A percentile compares a stretch with the other conserved stretches of the same genome.
phyloP scores from a whole-genome alignment of 106 monocot species.

The Posidonia australis region DNA sequence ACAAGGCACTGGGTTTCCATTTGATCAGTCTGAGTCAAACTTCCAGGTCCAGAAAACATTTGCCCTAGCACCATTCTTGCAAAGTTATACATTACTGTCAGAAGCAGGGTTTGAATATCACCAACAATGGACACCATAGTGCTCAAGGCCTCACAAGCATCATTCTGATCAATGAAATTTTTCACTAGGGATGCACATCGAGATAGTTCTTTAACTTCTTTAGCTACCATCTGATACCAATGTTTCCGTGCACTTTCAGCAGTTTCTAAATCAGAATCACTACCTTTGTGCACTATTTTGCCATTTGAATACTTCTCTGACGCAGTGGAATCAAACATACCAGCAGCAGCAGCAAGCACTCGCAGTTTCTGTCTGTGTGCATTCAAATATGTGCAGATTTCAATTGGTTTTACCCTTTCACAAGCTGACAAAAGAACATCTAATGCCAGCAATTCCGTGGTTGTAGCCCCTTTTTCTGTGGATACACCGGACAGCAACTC shows the following conservation, averaged over 20 bases:
- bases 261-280: slow-evolving; percentile 30
- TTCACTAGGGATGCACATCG: slow-evolving; percentile 38
- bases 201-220: slow-evolving; percentile 66
- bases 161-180: slow-evolving; percentile 40
- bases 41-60: slow-evolving; percentile 20
- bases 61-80: slow-evolving; percentile 34
- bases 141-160: slow-evolving; percentile 16
- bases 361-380: slow-evolving; percentile 58
- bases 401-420: slow-evolving; percentile 57
- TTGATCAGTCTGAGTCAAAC: slow-evolving; percentile 35
- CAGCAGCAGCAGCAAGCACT: slow-evolving; percentile 52
- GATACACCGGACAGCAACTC: slow-evolving; percentile 19
- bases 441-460: slow-evolving; percentile 59
- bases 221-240: slow-evolving; percentile 33
- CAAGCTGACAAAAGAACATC: slow-evolving; percentile 65
- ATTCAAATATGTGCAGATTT: slow-evolving; percentile 43
- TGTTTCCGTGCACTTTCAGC: slow-evolving; percentile 22
- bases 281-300: not conserved
- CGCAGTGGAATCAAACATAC: slow-evolving; percentile 28
- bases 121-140: slow-evolving; percentile 31
- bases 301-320: slow-evolving; percentile 15
- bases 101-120: slow-evolving; percentile 66
- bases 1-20: slow-evolving; percentile 60
- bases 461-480: slow-evolving; percentile 31
- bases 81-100: slow-evolving; percentile 46